Percentiles rank a stretch among this genome's conserved stretches.
Conservation (phyloP, 208 protist genomes). For the Crithidia sp. region DNA sequence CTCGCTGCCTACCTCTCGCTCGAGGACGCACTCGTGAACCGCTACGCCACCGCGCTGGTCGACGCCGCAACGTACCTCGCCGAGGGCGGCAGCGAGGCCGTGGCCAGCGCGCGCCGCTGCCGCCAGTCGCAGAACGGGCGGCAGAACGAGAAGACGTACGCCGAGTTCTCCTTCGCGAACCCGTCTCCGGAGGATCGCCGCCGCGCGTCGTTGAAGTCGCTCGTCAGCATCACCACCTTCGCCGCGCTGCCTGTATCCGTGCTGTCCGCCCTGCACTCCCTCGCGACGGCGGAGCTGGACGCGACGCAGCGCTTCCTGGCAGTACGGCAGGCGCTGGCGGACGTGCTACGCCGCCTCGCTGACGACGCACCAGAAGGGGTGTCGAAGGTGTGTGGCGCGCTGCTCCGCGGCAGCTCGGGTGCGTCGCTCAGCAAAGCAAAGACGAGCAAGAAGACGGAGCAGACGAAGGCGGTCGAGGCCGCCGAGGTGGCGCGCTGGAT, state of each 20-base stretch:
- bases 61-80: slow-evolving; percentile 38
- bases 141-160: background rate
- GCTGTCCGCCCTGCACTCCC: slow-evolving; percentile 5
- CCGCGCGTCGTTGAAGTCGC: slow-evolving; percentile 31
- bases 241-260: slow-evolving; percentile 5
- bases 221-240: slow-evolving; percentile 41
- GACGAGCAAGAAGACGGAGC: slow-evolving; percentile 4
- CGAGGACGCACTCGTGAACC: slow-evolving; percentile 36
- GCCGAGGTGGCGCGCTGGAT: slow-evolving; percentile 15
- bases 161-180: slow-evolving; percentile 3
- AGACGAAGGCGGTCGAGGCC: slow-evolving; percentile 1
- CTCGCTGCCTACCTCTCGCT: slow-evolving; percentile 26
- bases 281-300: slow-evolving; percentile 4
- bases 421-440: background rate
- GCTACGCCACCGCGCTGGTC: slow-evolving; percentile 24
- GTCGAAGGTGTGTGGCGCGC: slow-evolving; percentile 22
- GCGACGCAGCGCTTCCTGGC: slow-evolving; percentile 19
- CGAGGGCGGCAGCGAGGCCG: slow-evolving; percentile 12
- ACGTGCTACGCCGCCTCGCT: slow-evolving; percentile 17
- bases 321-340: slow-evolving; percentile 15
- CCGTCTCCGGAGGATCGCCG: slow-evolving; percentile 30
- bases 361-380: slow-evolving; percentile 7
- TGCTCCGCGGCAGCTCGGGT: slow-evolving; percentile 11
- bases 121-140: background rate
- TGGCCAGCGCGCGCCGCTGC: background rate